Conservation (phyloP, 2,329 filamentous ascomycete genomes). For the Paracorniculantispora psalliotae region DNA sequence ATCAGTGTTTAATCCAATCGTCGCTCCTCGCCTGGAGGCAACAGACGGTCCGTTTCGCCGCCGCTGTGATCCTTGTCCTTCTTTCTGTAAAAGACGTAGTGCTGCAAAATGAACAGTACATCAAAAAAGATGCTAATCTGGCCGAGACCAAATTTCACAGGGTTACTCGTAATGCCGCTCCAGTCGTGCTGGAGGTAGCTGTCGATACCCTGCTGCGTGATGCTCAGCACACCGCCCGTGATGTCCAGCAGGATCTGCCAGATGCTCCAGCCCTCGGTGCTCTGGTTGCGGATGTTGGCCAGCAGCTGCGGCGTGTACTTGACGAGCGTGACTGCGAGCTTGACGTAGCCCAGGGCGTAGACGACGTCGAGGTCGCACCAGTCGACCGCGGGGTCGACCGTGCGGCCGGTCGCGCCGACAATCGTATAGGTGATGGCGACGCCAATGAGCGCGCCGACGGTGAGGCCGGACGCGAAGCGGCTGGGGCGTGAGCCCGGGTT, state of each 20-base stretch:
- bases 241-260: constrained; percentile 79
- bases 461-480: constrained; percentile 61
- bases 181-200: constrained; percentile 80
- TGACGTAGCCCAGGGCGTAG: constrained; percentile 77
- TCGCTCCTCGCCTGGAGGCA: constrained; percentile 25
- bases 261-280: constrained; percentile 86
- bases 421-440: constrained; percentile 48
- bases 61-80: background rate
- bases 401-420: constrained; percentile 33
- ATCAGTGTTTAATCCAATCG: constrained; percentile 13
- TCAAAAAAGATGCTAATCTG: constrained; percentile 87
- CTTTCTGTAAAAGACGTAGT: constrained; percentile 71
- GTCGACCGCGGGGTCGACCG: constrained; percentile 34
- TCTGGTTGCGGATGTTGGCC: constrained; percentile 78
- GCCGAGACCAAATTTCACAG: constrained; percentile 80
- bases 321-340: constrained; percentile 79
- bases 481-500: constrained; percentile 51
- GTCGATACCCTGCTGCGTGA: constrained; percentile 79
- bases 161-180: constrained; percentile 87
- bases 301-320: constrained; percentile 90
- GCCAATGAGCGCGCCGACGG: constrained; percentile 61
- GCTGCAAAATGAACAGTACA: constrained; percentile 78
- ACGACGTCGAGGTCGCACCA: constrained; percentile 62
- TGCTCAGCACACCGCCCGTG: constrained; percentile 72
- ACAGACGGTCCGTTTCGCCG: constrained; percentile 23